phyloP scores from a whole-genome alignment of 2,329 filamentous ascomycete genomes.

The Colletotrichum truncatum region DNA sequence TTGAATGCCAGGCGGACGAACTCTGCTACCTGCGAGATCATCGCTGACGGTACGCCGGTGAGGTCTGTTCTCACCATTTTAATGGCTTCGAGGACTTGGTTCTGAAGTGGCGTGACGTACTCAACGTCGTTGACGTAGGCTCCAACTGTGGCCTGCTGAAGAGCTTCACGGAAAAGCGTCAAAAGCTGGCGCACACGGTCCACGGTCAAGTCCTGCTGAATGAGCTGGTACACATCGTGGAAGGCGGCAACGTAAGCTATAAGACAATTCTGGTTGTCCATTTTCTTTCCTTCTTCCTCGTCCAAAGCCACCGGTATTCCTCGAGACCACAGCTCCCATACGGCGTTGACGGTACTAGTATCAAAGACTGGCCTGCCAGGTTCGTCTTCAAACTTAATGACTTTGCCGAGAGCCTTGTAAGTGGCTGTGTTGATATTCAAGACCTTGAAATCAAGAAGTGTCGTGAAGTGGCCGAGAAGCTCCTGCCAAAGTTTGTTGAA shows the following conservation, averaged over 20 bases:
- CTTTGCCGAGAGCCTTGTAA: slow-evolving; percentile 72
- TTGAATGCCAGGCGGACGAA: slow-evolving; percentile 77
- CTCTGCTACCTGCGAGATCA: slow-evolving; percentile 75
- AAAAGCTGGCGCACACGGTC: slow-evolving; percentile 75
- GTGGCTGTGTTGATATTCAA: slow-evolving; percentile 78
- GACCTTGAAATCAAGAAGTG: slow-evolving; percentile 68
- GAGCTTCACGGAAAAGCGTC: slow-evolving; percentile 73
- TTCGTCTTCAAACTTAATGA: slow-evolving; percentile 62
- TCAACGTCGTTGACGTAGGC: slow-evolving; percentile 79
- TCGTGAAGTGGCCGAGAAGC: slow-evolving; percentile 74
- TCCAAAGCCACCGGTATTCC: slow-evolving; percentile 63
- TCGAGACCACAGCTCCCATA: slow-evolving; percentile 76
- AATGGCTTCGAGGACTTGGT: slow-evolving; percentile 73
- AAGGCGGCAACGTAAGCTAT: slow-evolving; percentile 84
- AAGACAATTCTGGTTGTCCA: slow-evolving; percentile 83
- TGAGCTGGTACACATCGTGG: slow-evolving; percentile 80
- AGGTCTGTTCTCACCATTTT: slow-evolving; percentile 74
- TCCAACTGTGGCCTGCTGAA: slow-evolving; percentile 74
- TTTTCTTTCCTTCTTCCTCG: slow-evolving; percentile 44
- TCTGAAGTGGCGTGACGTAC: slow-evolving; percentile 77
- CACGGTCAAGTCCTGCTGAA: slow-evolving; percentile 69
- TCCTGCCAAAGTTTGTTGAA: slow-evolving; percentile 82
- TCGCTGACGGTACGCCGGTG: slow-evolving; percentile 69
- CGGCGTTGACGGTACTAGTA: slow-evolving; percentile 64
- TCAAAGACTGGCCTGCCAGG: slow-evolving; percentile 60